Evolutionary conservation across 495 filamentous ascomycete genomes (phyloP).

Genomic region (Penicillium diatomitis): DNA sequence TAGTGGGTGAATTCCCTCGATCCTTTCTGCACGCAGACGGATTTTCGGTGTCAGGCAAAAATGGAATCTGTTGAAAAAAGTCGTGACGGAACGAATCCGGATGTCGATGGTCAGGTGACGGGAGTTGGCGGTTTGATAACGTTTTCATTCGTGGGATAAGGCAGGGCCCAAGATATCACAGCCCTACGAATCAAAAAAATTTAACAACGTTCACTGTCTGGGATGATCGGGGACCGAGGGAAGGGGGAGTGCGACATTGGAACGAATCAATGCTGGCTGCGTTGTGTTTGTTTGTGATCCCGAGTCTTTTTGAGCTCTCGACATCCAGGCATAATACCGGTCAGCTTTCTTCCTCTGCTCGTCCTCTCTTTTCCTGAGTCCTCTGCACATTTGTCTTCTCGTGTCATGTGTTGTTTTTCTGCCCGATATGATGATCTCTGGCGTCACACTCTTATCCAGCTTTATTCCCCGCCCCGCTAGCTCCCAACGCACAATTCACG

Average conservation of each 20-base stretch:
- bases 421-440: constrained; percentile 1
- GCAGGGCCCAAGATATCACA: constrained; percentile 28
- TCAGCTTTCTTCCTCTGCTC: not conserved
- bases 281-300: not conserved
- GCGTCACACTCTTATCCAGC: constrained; percentile 1
- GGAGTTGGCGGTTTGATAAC: constrained; percentile 40
- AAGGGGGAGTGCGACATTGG: not conserved
- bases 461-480: constrained; percentile 1
- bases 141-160: constrained; percentile 35
- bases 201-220: constrained; percentile 16
- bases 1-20: constrained; percentile 31
- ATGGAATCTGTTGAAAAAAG: constrained; percentile 19
- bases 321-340: constrained; percentile 1
- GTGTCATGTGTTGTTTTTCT: constrained; percentile 9
- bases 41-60: constrained; percentile 27
- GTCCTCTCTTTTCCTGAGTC: constrained; percentile 1
- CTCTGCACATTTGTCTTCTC: constrained; percentile 5
- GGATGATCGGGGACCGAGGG: constrained; percentile 3
- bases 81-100: constrained; percentile 33
- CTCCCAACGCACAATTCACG: constrained; percentile 31
- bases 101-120: constrained; percentile 31
- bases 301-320: too few relatives aligned
- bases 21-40: constrained; percentile 34
- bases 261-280: not conserved
- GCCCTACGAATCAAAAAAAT: constrained; percentile 40